A percentile compares a stretch with the other conserved stretches of the same genome.
phyloP scores from a whole-genome alignment of 495 filamentous ascomycete genomes.

The Annulohypoxylon maeteangense region DNA sequence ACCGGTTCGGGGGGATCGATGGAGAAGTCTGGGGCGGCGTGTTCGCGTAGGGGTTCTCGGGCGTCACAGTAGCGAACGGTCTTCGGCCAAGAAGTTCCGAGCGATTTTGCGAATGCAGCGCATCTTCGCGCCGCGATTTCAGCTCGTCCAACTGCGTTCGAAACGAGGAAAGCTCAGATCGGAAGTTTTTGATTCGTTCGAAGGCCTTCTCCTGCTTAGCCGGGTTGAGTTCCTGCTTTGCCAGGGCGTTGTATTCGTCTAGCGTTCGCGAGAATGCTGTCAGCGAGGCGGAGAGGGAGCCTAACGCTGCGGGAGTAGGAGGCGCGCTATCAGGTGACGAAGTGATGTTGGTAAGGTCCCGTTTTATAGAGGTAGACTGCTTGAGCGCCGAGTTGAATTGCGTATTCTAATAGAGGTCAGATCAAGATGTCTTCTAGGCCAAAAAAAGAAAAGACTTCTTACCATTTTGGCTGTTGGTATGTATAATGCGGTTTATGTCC shows the following conservation, averaged over 20 bases:
- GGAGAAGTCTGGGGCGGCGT: slow-evolving; percentile 44
- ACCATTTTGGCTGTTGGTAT: slow-evolving; percentile 26
- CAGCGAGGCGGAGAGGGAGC: slow-evolving; percentile 76
- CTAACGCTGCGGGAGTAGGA: slow-evolving; percentile 52
- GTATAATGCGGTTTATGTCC: background rate
- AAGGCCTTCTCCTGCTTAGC: slow-evolving; percentile 91
- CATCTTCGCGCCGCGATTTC: slow-evolving; percentile 78
- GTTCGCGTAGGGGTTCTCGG: slow-evolving; percentile 93
- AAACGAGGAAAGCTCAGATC: slow-evolving; percentile 81
- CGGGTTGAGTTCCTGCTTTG: slow-evolving; percentile 85
- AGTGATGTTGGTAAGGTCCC: slow-evolving; percentile 80
- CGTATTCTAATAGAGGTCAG: slow-evolving; percentile 70
- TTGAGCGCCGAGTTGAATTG: slow-evolving; percentile 96
- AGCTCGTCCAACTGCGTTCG: slow-evolving; percentile 78
- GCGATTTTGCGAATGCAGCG: slow-evolving; percentile 76
- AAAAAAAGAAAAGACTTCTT: background rate
- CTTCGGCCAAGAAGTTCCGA: slow-evolving; percentile 90
- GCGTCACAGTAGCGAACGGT: slow-evolving; percentile 85
- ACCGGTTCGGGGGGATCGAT: slow-evolving; percentile 45
- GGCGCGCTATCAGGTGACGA: slow-evolving; percentile 60
- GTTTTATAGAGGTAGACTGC: slow-evolving; percentile 87
- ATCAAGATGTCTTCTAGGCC: background rate
- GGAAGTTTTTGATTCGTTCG: slow-evolving; percentile 87
- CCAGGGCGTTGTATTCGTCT: slow-evolving; percentile 88
- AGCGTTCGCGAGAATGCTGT: slow-evolving; percentile 90